These are phyloP conservation scores for Colletotrichum gloeosporioides DNA, from an alignment of 2,329 filamentous ascomycete species.

Conservation along the genomic window DNA sequence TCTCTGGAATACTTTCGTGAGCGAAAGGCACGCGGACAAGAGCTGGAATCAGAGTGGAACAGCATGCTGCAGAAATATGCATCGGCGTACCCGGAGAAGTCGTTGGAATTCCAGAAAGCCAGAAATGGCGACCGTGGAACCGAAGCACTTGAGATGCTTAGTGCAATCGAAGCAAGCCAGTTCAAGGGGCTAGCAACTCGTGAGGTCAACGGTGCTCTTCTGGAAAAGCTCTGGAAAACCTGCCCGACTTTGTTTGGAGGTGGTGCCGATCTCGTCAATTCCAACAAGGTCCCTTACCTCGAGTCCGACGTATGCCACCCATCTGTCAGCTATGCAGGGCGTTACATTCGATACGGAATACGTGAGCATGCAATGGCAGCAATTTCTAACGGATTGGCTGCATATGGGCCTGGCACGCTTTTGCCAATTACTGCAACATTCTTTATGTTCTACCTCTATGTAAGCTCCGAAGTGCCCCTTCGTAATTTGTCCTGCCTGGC, in stretches of 20 bases:
- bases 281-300: constrained; percentile 51
- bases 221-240: constrained; percentile 26
- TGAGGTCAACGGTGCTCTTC: constrained; percentile 41
- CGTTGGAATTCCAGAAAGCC: constrained; percentile 50
- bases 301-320: constrained; percentile 49
- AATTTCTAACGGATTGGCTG: constrained; percentile 56
- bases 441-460: constrained; percentile 59
- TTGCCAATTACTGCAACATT: constrained; percentile 60
- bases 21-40: constrained; percentile 39
- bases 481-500: neutral
- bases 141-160: constrained; percentile 19
- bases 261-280: constrained; percentile 48
- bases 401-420: constrained; percentile 56
- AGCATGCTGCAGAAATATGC: constrained; percentile 44
- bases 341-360: constrained; percentile 57
- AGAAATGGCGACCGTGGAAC: constrained; percentile 42
- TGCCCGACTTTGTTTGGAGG: constrained; percentile 26
- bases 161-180: constrained; percentile 5
- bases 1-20: constrained; percentile 51
- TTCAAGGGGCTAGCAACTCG: constrained; percentile 29
- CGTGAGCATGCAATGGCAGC: constrained; percentile 56
- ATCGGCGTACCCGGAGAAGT: constrained; percentile 50
- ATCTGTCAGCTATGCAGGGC: constrained; percentile 47
- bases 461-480: neutral
- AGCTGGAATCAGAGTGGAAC: constrained; percentile 52